phyloP scores from a whole-genome alignment of 2,329 filamentous ascomycete genomes.

The Fusarium sp. region DNA sequence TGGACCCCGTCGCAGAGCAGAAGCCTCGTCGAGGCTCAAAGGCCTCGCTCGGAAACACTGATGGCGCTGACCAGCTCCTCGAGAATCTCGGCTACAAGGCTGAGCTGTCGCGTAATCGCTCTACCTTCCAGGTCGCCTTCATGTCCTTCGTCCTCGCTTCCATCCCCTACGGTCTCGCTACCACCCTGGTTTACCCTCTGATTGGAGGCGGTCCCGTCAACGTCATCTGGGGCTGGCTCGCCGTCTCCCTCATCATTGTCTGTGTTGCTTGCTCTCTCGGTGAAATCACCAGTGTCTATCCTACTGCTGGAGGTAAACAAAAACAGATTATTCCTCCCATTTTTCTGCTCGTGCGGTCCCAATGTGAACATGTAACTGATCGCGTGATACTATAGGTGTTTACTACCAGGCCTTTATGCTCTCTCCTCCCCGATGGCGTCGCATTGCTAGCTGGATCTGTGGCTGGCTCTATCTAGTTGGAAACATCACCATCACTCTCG shows the following conservation, averaged over 20 bases:
- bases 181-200: neutral
- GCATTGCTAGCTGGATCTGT: conserved; percentile 72
- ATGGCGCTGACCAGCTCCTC: conserved; percentile 51
- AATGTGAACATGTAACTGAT: neutral
- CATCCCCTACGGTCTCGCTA: conserved; percentile 9
- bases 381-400: conserved; percentile 50
- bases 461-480: conserved; percentile 71
- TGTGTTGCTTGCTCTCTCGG: conserved; percentile 18
- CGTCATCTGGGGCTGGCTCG: conserved; percentile 17
- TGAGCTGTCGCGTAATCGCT: conserved; percentile 3
- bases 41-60: conserved; percentile 36
- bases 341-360: neutral
- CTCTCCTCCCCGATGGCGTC: conserved; percentile 67
- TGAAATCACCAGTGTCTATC: conserved; percentile 16
- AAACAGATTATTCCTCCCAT: neutral
- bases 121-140: conserved; percentile 15
- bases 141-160: conserved; percentile 20
- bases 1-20: conserved; percentile 35
- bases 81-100: conserved; percentile 10
- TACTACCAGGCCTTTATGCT: conserved; percentile 84
- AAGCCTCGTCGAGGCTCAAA: conserved; percentile 41
- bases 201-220: conserved; percentile 10
- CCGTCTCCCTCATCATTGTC: conserved; percentile 8
- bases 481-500: conserved; percentile 74
- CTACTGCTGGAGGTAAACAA: conserved; percentile 4